These are phyloP conservation scores for Coriaria nepalensis DNA, from an alignment of 306 rosid species.

Conservation along the genomic window DNA sequence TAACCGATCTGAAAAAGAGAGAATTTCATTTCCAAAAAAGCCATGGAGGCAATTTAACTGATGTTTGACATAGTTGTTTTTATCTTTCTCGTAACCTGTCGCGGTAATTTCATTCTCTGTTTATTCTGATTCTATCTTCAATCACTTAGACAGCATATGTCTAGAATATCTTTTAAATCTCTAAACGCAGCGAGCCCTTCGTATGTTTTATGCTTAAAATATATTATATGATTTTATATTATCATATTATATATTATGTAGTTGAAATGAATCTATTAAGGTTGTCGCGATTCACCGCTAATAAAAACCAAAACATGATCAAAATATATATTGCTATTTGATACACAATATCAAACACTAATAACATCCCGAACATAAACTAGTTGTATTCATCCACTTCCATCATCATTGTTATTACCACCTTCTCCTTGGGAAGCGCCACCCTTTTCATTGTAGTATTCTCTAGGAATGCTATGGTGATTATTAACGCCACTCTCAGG, in stretches of 20 bases:
- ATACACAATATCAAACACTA: too few relatives aligned
- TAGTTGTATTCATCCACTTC: conserved; percentile 12
- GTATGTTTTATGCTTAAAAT: too few relatives aligned
- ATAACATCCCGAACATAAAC: too few relatives aligned
- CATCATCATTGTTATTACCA: conserved; percentile 11
- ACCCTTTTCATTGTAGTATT: conserved; percentile 16
- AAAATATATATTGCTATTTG: not conserved
- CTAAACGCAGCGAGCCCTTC: too few relatives aligned
- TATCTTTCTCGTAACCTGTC: not conserved
- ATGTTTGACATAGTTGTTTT: not conserved
- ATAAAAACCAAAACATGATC: not conserved
- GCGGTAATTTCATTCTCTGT: not conserved
- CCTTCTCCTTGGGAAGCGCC: conserved; percentile 25
- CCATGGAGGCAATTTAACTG: conserved; percentile 13
- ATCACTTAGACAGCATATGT: too few relatives aligned
- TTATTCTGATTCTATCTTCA: not conserved
- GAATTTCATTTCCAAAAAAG: conserved; percentile 23
- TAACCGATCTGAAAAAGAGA: not conserved
- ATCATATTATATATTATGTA: too few relatives aligned
- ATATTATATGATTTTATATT: too few relatives aligned
- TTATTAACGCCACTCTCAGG: conserved; percentile 17
- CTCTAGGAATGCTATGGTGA: conserved; percentile 34
- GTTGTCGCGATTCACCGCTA: too few relatives aligned
- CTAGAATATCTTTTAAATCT: too few relatives aligned
- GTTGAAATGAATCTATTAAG: too few relatives aligned